Evolutionary conservation across 441 rosid genomes (phyloP).

Genomic region (Sinapis alba): DNA sequence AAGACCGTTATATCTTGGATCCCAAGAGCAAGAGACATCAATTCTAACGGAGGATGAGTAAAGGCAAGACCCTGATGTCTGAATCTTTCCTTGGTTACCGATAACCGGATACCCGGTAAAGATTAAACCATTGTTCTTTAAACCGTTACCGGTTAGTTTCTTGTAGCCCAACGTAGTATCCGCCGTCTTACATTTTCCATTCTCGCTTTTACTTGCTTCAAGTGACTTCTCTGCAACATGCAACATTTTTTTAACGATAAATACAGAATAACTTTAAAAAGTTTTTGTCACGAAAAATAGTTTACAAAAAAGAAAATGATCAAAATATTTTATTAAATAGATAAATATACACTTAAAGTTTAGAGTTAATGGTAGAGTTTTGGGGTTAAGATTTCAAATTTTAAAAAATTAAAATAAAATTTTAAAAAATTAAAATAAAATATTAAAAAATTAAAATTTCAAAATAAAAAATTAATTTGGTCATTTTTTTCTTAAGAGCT

Average conservation of each 20-base stretch:
- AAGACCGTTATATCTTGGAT: conserved; percentile 73
- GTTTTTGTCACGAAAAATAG: too few relatives aligned
- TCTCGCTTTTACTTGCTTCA: conserved; percentile 52
- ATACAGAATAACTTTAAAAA: too few relatives aligned
- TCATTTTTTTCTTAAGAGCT: too few relatives aligned
- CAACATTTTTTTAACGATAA: background rate
- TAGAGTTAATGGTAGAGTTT: too few relatives aligned
- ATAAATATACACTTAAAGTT: too few relatives aligned
- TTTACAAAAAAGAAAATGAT: too few relatives aligned
- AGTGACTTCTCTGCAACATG: conserved; percentile 59
- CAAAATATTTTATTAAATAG: too few relatives aligned
- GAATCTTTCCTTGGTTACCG: conserved; percentile 83
- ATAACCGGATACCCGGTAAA: conserved; percentile 84
- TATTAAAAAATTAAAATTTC: too few relatives aligned
- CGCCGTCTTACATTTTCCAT: conserved; percentile 65
- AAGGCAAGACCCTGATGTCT: conserved; percentile 82
- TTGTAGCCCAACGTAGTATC: conserved; percentile 55
- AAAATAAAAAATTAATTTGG: too few relatives aligned
- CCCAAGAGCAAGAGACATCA: conserved; percentile 73
- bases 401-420: too few relatives aligned
- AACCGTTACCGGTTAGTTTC: conserved; percentile 70
- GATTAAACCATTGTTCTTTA: conserved; percentile 60
- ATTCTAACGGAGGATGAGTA: conserved; percentile 54
- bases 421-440: too few relatives aligned
- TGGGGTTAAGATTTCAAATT: too few relatives aligned